phyloP scores from a whole-genome alignment of 805 yeast species.

The Candida verbasci region DNA sequence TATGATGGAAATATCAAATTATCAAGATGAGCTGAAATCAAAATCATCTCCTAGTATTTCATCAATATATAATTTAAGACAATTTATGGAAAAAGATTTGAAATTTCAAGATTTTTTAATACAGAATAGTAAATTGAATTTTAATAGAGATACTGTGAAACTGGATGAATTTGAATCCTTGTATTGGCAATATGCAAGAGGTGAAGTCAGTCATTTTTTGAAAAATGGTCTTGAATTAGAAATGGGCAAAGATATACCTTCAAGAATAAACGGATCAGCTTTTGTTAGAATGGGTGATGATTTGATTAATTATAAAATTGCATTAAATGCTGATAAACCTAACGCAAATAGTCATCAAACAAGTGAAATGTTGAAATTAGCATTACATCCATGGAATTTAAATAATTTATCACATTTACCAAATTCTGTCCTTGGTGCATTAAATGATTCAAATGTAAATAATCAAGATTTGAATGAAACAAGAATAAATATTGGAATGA shows the following conservation, averaged over 20 bases:
- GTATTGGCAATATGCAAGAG: constrained; percentile 39
- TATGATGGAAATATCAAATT: constrained; percentile 10
- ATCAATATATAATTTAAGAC: constrained; percentile 50
- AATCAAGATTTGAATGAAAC: constrained; percentile 43
- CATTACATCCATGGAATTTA: constrained; percentile 53
- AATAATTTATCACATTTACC: constrained; percentile 49
- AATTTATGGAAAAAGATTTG: constrained; percentile 54
- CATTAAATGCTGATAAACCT: constrained; percentile 12
- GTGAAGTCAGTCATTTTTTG: constrained; percentile 16
- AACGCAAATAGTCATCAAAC: constrained; percentile 19
- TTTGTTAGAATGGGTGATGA: constrained; percentile 26
- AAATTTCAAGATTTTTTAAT: constrained; percentile 33
- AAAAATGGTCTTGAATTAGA: constrained; percentile 25
- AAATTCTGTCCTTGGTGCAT: constrained; percentile 43
- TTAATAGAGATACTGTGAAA: constrained; percentile 9
- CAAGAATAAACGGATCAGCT: constrained; percentile 35
- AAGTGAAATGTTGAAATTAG: constrained; percentile 14
- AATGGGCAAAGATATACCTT: constrained; percentile 20
- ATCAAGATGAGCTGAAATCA: constrained; percentile 16
- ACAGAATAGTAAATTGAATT: constrained; percentile 11
- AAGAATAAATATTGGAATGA: constrained; percentile 47
- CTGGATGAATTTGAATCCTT: constrained; percentile 31
- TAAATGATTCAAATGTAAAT: constrained; percentile 38
- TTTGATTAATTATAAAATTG: constrained; percentile 20
- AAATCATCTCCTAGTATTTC: constrained; percentile 28